Percentiles rank a stretch among this genome's conserved stretches.
Evolutionary conservation across 1,284 basidiomycete genomes (phyloP).

Genomic region (Salmacisia buchloeana): DNA sequence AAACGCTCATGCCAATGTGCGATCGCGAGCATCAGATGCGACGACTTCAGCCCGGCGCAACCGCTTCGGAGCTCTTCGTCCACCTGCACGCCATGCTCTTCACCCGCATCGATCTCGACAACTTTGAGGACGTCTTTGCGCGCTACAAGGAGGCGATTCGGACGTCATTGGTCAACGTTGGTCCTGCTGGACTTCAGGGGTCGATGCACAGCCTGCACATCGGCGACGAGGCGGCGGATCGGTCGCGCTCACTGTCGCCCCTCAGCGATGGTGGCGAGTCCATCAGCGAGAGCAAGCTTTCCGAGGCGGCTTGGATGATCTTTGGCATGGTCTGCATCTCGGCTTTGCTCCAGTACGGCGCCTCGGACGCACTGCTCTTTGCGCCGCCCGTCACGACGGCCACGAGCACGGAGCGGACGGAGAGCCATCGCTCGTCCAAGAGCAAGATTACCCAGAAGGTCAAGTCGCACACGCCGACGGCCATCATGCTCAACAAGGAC

Average conservation of each 20-base stretch:
- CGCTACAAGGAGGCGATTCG: constrained; percentile 59
- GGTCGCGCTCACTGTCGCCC: neutral
- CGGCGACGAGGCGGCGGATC: neutral
- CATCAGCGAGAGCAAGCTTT: constrained; percentile 36
- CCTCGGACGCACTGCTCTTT: constrained; percentile 64
- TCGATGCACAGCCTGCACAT: too few species aligned
- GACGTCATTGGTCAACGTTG: constrained; percentile 33
- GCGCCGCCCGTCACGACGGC: neutral
- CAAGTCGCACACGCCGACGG: constrained; percentile 51
- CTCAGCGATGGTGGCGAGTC: neutral
- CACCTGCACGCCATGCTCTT: constrained; percentile 92
- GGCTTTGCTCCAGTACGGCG: constrained; percentile 79
- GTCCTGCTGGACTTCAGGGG: neutral
- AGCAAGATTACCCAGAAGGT: constrained; percentile 43
- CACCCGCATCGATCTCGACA: constrained; percentile 86
- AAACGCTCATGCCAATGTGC: constrained; percentile 80
- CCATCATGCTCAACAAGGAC: constrained; percentile 33
- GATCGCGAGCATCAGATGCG: constrained; percentile 63
- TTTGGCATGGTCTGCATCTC: constrained; percentile 85
- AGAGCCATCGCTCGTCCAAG: constrained; percentile 18
- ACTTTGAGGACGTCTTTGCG: constrained; percentile 72
- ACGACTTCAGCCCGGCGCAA: constrained; percentile 62
- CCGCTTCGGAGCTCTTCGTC: constrained; percentile 75
- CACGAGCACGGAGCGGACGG: constrained; percentile 50
- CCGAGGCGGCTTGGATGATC: constrained; percentile 90